phyloP scores from a whole-genome alignment of 805 yeast species.

The Suhomyces vadensis region DNA sequence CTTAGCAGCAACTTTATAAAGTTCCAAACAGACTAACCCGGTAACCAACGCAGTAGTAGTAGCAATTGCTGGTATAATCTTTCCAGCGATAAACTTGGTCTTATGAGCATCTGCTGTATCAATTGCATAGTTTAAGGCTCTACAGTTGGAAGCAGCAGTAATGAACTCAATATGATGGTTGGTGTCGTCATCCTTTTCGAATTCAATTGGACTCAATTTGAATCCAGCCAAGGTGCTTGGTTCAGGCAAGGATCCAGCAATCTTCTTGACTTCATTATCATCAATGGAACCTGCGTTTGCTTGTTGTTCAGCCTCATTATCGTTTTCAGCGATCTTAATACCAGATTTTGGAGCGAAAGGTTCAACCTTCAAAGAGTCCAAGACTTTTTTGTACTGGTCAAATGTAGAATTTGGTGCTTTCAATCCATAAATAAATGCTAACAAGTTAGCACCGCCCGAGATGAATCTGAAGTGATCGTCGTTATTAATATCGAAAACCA shows the following conservation, averaged over 20 bases:
- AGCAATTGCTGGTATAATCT: constrained; percentile 98
- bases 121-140: constrained; percentile 89
- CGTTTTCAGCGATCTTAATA: constrained; percentile 79
- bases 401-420: constrained; percentile 65
- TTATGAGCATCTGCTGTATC: constrained; percentile 85
- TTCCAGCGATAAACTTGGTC: constrained; percentile 97
- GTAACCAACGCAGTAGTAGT: constrained; percentile 98
- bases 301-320: constrained; percentile 78
- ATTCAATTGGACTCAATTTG: constrained; percentile 84
- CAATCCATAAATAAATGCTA: constrained; percentile 88
- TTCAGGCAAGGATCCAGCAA: constrained; percentile 81
- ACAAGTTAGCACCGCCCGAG: constrained; percentile 85
- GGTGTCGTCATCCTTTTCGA: constrained; percentile 96
- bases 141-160: constrained; percentile 91
- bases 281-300: constrained; percentile 45
- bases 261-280: constrained; percentile 60
- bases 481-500: constrained; percentile 71
- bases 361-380: constrained; percentile 42
- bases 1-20: constrained; percentile 83
- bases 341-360: constrained; percentile 77
- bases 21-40: constrained; percentile 88
- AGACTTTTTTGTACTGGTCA: constrained; percentile 54
- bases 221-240: constrained; percentile 89
- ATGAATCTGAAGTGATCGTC: constrained; percentile 80
- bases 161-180: constrained; percentile 97